Evolutionary conservation across 1,284 basidiomycete genomes (phyloP), one percentile per base, ranked within the genome.

Genomic region (Inonotus obliquus): DNA sequence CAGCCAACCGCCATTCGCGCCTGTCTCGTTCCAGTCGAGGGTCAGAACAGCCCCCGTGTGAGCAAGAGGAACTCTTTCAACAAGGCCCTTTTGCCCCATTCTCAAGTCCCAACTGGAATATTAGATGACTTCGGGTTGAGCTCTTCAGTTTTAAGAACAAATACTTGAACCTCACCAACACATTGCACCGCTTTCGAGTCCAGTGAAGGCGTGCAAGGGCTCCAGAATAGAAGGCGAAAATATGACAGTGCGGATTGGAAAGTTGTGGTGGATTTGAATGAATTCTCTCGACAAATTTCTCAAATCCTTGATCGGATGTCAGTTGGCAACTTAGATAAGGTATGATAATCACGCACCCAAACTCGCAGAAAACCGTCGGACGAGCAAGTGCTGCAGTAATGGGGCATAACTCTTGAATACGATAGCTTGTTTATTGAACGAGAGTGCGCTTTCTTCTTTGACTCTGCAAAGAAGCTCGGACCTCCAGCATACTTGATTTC

Each of bases 301-400:
- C 17, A 94, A 72, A 71, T 94, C 92, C 91, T 94, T 63, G 13
- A n/a, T 11, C 37, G 21, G 13, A 35, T n/a, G 21, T 59, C 47
- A 63, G 38, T 11, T 37, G n/a, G 9, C 49, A 37, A n/a, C 17
- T 23, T 25, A 29, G 7, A 32, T 51, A 25, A 38, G n/a, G 32
- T 37, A 60, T 37, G 45, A 21, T 37, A 21, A n/a, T 44, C 47
- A 64, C 82, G 64, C 68, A 92, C 92, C 92, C 91, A 94, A 56
- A 93, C 81, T 59, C 89, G 86, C 66, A 92, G 77, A 69, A 90
- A 84, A 0, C 91, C 92, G 67, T 95, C 92, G 1, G 89, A 86
- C 21, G 91, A 92, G 17, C 88, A 91, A 2, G 91, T 92, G 64
- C 94, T 79, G 58, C 90, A 87, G 63, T 91, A 87, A 67, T 89